Base-by-base conservation (phyloP, 345 rosid genomes). In the Camelina hispida region DNA sequence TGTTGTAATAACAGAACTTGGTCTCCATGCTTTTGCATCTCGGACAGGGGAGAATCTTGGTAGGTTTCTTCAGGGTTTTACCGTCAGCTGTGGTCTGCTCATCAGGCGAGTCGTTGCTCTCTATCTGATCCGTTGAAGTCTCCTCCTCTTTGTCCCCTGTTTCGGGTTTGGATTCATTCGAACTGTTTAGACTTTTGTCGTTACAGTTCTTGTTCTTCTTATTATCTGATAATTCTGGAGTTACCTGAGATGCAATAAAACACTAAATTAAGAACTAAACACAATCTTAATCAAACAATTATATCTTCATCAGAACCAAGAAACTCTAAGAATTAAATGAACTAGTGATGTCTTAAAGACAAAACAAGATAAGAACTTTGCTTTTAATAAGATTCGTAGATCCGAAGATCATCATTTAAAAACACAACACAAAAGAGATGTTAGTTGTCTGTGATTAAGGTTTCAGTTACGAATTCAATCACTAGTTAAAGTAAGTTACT, bases 11-110 rank as follows among this genome's bases (percentile, higher is more conserved):
- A 68, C 97, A 91, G 77, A 93, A 93, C 80, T 93, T 91, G 10
- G 98, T 93, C 51, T 93, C 98, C 87, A 84, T 86, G 80, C 98
- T 91, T 69, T 86, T 85, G 79, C 98, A 93, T 32, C 97, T 87
- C 2, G 96, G 98, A 74, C 98, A 93, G 0, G 93, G 92, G n/a
- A 93, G 68, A 50, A 93, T 89, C 83, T 89, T 91, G 50, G 90
- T 93, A 9, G 98, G 98, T 76, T 91, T 93, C 88, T 91, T 93
- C 79, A 87, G 82, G 47, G 84, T 69, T 81, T 87, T 87, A 20
- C 80, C 76, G 6, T 77, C 66, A 23, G 46, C 43, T 78, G 87
- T 40, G 10, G 86, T 40, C 62, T 66, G 64, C 28, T 71, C 32
- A 2, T 40, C 71, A 64, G 30, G 82, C 9, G 84, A 77, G 32